These are phyloP conservation scores for Begonia loranthoides DNA, from an alignment of 306 rosid species.

Conservation along the genomic window DNA sequence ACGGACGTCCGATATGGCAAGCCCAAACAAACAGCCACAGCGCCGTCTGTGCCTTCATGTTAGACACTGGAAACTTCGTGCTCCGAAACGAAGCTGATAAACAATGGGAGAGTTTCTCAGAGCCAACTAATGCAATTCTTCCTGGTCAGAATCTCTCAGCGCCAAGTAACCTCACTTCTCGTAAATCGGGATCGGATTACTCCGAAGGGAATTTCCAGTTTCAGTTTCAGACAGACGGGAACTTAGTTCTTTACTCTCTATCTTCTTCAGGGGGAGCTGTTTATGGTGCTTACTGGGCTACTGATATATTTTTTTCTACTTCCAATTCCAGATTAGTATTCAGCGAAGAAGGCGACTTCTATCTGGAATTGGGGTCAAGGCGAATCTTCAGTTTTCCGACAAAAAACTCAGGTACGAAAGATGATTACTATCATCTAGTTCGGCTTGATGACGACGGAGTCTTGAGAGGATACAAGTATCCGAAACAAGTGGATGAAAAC, in stretches of 20 bases:
- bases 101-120: slow-evolving; percentile 34
- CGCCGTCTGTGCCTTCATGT: slow-evolving; percentile 14
- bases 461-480: slow-evolving; percentile 8
- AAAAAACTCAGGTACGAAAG: too few relatives aligned
- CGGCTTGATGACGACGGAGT: slow-evolving; percentile 7
- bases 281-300: too few relatives aligned
- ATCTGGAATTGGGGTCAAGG: too few relatives aligned
- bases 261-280: too few relatives aligned
- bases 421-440: too few relatives aligned
- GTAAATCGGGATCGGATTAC: slow-evolving; percentile 14
- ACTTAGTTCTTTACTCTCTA: neutral
- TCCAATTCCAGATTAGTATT: too few relatives aligned
- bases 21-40: neutral
- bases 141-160: slow-evolving; percentile 26
- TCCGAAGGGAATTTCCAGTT: slow-evolving; percentile 26
- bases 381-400: too few relatives aligned
- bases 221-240: slow-evolving; percentile 20
- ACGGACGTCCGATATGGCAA: slow-evolving; percentile 11
- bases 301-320: too few relatives aligned
- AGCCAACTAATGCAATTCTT: slow-evolving; percentile 27
- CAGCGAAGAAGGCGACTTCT: too few relatives aligned
- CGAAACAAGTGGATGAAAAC: neutral
- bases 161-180: slow-evolving; percentile 22
- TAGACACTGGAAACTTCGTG: slow-evolving; percentile 34
- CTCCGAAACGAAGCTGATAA: slow-evolving; percentile 9